These are phyloP conservation scores for Aspergillus fumigatiaffinis DNA, from an alignment of 2,329 filamentous ascomycete genomes.

Conservation along the genomic window DNA sequence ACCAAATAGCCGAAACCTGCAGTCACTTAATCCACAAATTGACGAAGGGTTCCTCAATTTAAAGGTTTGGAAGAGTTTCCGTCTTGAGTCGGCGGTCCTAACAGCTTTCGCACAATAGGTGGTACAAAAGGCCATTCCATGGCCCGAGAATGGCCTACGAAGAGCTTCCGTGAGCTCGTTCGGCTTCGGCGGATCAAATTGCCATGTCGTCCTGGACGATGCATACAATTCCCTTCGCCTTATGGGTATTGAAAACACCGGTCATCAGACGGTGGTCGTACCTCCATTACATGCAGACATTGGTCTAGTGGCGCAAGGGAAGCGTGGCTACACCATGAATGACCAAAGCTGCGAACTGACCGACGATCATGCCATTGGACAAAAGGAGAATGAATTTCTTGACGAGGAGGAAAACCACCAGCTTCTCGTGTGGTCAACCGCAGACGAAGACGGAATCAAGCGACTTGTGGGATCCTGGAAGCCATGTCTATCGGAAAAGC, in stretches of 20 bases:
- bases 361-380: background rate
- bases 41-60: background rate
- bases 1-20: slow-evolving; percentile 7
- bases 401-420: background rate
- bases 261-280: background rate
- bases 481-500: background rate
- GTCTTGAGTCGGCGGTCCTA: background rate
- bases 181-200: slow-evolving; percentile 25
- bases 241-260: background rate
- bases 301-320: background rate
- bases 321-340: background rate
- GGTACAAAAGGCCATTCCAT: slow-evolving; percentile 6
- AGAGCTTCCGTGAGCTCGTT: slow-evolving; percentile 23
- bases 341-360: background rate
- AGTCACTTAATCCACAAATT: slow-evolving; percentile 1
- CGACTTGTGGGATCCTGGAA: slow-evolving; percentile 2
- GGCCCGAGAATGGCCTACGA: slow-evolving; percentile 15
- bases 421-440: slow-evolving; percentile 9
- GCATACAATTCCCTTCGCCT: slow-evolving; percentile 7
- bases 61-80: background rate
- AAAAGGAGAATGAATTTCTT: background rate
- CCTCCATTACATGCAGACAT: background rate
- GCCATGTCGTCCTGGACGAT: slow-evolving; percentile 23
- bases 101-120: slow-evolving; percentile 3
- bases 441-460: slow-evolving; percentile 8